Percentiles rank a stretch among this genome's conserved stretches.
Evolutionary conservation across 2,329 filamentous ascomycete species (phyloP).

Genomic region (Verticillium nonalfalfae): DNA sequence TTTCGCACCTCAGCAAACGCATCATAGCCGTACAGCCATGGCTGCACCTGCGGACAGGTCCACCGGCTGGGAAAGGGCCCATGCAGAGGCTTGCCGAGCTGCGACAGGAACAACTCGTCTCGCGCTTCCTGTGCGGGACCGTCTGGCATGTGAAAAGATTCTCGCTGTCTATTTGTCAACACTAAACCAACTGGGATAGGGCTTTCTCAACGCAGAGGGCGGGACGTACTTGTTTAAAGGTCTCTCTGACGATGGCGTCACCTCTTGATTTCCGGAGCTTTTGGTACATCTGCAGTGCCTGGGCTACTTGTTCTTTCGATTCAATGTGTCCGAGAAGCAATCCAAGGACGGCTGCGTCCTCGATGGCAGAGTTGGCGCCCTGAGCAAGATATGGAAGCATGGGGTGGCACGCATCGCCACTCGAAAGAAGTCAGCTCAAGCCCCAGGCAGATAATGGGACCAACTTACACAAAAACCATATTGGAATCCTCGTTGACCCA

Average conservation of each 20-base stretch:
- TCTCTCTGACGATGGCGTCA: slow-evolving; percentile 52
- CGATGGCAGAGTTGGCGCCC: slow-evolving; percentile 61
- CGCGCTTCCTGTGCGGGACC: slow-evolving; percentile 51
- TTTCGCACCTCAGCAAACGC: slow-evolving; percentile 48
- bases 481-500: slow-evolving; percentile 49
- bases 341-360: slow-evolving; percentile 62
- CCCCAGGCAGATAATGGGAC: neutral
- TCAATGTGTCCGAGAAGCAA: slow-evolving; percentile 46
- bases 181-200: no score
- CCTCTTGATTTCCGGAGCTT: slow-evolving; percentile 39
- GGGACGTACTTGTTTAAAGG: slow-evolving; percentile 32
- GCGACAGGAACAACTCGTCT: slow-evolving; percentile 50
- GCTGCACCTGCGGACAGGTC: slow-evolving; percentile 56
- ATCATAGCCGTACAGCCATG: slow-evolving; percentile 61
- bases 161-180: slow-evolving; percentile 28
- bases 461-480: slow-evolving; percentile 37
- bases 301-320: slow-evolving; percentile 35
- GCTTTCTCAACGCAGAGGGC: neutral
- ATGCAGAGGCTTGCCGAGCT: slow-evolving; percentile 40
- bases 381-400: slow-evolving; percentile 60
- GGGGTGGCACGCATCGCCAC: slow-evolving; percentile 56
- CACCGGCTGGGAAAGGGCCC: slow-evolving; percentile 57
- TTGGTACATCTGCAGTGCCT: slow-evolving; percentile 38
- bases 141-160: slow-evolving; percentile 45
- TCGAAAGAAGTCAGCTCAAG: slow-evolving; percentile 16